phyloP scores from a whole-genome alignment of 371 early-diverging fungal genomes.

The Mortierella sp. region DNA sequence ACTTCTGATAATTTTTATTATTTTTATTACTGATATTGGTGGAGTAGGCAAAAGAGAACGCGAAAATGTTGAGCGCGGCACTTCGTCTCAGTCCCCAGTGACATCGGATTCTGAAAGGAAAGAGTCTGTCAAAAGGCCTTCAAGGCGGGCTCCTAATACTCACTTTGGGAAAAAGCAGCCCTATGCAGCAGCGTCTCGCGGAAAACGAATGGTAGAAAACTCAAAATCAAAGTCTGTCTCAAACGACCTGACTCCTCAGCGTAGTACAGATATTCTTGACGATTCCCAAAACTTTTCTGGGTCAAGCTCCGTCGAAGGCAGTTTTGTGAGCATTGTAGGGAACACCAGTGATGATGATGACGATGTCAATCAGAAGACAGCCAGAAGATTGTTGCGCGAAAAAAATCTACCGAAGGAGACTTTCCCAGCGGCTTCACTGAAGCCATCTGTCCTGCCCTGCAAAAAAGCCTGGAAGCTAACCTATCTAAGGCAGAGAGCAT shows the following conservation, averaged over 20 bases:
- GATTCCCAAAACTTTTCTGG: conserved; percentile 28
- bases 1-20: background rate
- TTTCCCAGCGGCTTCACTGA: conserved; percentile 27
- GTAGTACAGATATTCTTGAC: conserved; percentile 8
- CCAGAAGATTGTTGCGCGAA: conserved; percentile 22
- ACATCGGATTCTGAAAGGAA: conserved; percentile 42
- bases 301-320: conserved; percentile 42
- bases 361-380: conserved; percentile 14
- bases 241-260: conserved; percentile 2
- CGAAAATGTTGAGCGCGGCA: conserved; percentile 14
- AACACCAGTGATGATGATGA: conserved; percentile 54
- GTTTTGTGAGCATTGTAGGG: conserved; percentile 51
- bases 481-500: conserved; percentile 49
- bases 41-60: conserved; percentile 33
- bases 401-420: conserved; percentile 43
- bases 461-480: conserved; percentile 54
- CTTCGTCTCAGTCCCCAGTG: conserved; percentile 20
- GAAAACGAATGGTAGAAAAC: conserved; percentile 32
- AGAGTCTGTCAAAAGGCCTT: conserved; percentile 1
- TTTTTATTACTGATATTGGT: background rate
- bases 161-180: conserved; percentile 38
- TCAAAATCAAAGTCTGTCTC: conserved; percentile 1
- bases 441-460: conserved; percentile 39
- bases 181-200: conserved; percentile 39
- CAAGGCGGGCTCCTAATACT: conserved; percentile 5